phyloP scores from a whole-genome alignment of 2,329 filamentous ascomycete genomes.

The Trichophyton simii region DNA sequence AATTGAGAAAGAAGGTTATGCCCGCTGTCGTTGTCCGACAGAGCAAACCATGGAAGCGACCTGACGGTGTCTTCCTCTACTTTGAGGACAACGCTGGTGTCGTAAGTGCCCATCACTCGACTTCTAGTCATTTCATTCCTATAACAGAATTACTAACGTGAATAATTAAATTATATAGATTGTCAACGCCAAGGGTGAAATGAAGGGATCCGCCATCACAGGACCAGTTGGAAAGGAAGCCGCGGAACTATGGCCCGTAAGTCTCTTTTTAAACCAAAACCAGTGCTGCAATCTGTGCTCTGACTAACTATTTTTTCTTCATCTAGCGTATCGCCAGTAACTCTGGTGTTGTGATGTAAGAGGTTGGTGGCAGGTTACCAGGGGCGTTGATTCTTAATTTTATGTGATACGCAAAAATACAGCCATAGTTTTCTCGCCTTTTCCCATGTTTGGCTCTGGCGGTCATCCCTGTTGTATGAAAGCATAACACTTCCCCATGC shows the following conservation, averaged over 20 bases:
- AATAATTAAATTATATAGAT: conserved; percentile 45
- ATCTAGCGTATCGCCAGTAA: conserved; percentile 93
- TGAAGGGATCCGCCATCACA: conserved; percentile 99
- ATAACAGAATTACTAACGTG: neutral
- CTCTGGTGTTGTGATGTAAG: conserved; percentile 99
- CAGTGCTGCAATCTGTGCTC: neutral
- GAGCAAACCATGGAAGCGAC: conserved; percentile 98
- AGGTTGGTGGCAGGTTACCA: neutral
- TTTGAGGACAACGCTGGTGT: conserved; percentile 99
- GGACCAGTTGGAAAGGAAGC: conserved; percentile 99
- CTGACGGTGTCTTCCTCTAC: conserved; percentile 97
- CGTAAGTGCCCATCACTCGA: conserved; percentile 44
- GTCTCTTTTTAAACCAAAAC: conserved; percentile 26
- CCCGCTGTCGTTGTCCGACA: conserved; percentile 97
- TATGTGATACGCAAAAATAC: conserved; percentile 14
- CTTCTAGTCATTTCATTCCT: neutral
- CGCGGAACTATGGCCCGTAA: conserved; percentile 96
- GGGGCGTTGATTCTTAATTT: conserved; percentile 12
- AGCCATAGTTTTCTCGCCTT: conserved; percentile 7
- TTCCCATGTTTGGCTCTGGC: neutral
- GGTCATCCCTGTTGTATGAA: neutral
- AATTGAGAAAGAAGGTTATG: conserved; percentile 99
- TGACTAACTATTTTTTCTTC: neutral
- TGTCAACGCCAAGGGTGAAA: conserved; percentile 99
- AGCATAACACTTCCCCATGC: neutral